phyloP scores from a whole-genome alignment of 2,329 filamentous ascomycete genomes.

The Epichloe baconii region DNA sequence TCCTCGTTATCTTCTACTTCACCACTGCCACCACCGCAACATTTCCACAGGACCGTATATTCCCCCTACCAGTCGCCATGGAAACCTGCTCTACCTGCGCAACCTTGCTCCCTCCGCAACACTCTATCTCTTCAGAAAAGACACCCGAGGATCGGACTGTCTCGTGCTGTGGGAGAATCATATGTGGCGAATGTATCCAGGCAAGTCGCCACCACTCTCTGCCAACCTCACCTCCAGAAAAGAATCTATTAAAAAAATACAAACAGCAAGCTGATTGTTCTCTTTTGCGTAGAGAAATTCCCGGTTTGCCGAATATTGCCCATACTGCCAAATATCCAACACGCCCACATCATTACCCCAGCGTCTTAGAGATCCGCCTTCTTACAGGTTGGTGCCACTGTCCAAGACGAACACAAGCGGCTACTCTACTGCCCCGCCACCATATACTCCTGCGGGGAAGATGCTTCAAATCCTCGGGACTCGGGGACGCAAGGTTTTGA shows the following conservation, averaged over 20 bases:
- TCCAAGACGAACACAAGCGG: constrained; percentile 13
- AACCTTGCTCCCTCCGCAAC: constrained; percentile 40
- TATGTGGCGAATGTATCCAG: constrained; percentile 58
- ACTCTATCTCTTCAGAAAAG: constrained; percentile 45
- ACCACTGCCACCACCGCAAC: neutral
- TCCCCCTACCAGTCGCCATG: constrained; percentile 12
- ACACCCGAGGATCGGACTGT: constrained; percentile 47
- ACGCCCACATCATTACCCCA: constrained; percentile 43
- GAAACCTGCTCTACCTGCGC: constrained; percentile 60
- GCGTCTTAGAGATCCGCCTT: constrained; percentile 55
- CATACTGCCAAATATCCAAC: constrained; percentile 64
- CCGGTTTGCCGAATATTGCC: constrained; percentile 54
- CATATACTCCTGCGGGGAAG: constrained; percentile 17
- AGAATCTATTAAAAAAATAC: no score
- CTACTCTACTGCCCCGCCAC: constrained; percentile 22
- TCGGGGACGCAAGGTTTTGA: neutral
- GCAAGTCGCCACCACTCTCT: constrained; percentile 24
- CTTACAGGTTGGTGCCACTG: constrained; percentile 36
- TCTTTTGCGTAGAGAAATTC: constrained; percentile 36
- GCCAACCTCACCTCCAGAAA: neutral
- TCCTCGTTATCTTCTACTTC: neutral
- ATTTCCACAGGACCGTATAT: neutral
- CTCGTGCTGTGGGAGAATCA: constrained; percentile 55
- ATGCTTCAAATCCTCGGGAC: neutral
- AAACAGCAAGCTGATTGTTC: neutral